Conservation (phyloP, 371 early-diverging fungal species). For the Parasitella parasitica region DNA sequence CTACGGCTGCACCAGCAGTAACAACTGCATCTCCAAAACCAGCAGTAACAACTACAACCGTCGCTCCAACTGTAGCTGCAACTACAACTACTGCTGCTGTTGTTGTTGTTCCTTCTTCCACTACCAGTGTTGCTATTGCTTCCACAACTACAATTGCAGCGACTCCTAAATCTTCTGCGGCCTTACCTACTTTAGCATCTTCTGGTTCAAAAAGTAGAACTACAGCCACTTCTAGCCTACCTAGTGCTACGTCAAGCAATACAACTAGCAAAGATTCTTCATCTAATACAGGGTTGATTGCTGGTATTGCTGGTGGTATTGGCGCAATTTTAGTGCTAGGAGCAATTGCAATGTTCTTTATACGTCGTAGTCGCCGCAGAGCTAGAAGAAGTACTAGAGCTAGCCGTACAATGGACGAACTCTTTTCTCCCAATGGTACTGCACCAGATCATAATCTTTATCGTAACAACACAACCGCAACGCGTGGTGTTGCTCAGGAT, state of each 20-base stretch:
- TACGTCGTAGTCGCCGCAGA: conserved; percentile 19
- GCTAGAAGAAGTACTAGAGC: conserved; percentile 10
- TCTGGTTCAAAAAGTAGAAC: neutral
- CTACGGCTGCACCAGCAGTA: neutral
- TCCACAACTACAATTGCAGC: neutral
- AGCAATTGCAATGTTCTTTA: conserved; percentile 13
- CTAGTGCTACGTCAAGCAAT: conserved; percentile 4
- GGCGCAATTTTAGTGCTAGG: conserved; percentile 13
- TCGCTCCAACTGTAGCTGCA: neutral
- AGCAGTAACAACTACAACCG: too few relatives aligned
- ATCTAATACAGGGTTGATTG: conserved; percentile 15
- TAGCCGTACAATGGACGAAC: conserved; percentile 26
- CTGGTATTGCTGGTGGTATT: conserved; percentile 28
- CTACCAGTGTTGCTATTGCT: neutral
- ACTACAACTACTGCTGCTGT: neutral
- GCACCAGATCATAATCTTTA: neutral
- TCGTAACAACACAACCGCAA: neutral
- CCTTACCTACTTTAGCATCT: neutral
- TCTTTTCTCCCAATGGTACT: conserved; percentile 22
- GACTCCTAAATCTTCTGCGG: neutral
- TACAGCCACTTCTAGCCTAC: neutral
- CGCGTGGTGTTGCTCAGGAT: neutral
- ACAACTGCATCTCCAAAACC: neutral
- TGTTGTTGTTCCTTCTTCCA: neutral
- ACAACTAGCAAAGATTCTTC: neutral